A percentile compares a stretch with the other conserved stretches of the same genome.
phyloP scores from a whole-genome alignment of 345 rosid genomes.

The Heritiera fomes region DNA sequence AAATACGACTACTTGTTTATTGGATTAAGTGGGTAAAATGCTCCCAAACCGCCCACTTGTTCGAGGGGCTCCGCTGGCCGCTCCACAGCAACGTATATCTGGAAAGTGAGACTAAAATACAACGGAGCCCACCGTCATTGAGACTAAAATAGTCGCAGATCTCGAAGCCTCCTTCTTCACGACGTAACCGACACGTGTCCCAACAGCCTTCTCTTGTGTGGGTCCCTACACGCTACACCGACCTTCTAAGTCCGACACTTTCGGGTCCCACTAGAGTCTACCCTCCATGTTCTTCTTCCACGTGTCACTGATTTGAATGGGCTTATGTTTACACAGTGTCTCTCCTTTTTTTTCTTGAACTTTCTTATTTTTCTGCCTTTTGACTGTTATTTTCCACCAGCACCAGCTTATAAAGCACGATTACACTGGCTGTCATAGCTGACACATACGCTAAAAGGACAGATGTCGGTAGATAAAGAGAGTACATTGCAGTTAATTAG shows the following conservation, averaged over 20 bases:
- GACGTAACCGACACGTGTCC: not conserved
- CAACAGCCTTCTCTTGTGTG: too few species aligned
- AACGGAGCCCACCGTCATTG: not conserved
- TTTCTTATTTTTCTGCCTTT: not conserved
- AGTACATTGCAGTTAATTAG: not conserved
- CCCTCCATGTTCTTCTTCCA: slow-evolving; percentile 13
- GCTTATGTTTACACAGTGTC: not conserved
- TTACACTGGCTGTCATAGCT: not conserved
- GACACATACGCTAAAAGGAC: not conserved
- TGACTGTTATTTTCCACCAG: slow-evolving; percentile 15
- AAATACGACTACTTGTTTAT: not conserved
- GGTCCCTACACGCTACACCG: slow-evolving; percentile 5
- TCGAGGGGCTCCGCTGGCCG: not conserved
- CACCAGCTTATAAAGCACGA: not conserved
- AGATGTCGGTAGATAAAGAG: not conserved
- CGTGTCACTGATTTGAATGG: slow-evolving; percentile 14
- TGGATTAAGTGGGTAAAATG: not conserved
- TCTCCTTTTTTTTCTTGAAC: too few species aligned
- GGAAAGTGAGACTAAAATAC: not conserved
- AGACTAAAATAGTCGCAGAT: too few species aligned
- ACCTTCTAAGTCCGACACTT: not conserved
- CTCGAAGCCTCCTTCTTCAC: not conserved
- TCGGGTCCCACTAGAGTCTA: not conserved
- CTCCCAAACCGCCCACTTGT: slow-evolving; percentile 11
- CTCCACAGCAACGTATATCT: not conserved